Conservation (phyloP, 768 basidiomycete genomes). For the Mycena haematopus region DNA sequence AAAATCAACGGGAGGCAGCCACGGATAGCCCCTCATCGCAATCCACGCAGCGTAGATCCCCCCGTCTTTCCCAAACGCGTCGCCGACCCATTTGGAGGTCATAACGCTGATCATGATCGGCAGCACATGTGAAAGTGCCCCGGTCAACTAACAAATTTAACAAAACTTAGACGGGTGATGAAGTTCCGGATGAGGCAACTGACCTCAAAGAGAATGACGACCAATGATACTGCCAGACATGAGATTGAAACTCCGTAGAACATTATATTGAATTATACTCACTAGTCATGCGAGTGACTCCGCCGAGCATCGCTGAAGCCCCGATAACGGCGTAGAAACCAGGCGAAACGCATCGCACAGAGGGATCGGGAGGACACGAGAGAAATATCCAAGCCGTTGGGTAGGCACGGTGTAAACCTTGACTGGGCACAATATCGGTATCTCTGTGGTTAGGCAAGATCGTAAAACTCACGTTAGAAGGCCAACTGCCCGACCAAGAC, state of each 20-base stretch:
- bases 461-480: slow-evolving; percentile 59
- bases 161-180: not conserved
- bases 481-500: slow-evolving; percentile 73
- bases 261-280: slow-evolving; percentile 31
- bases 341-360: slow-evolving; percentile 71
- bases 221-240: slow-evolving; percentile 63
- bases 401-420: slow-evolving; percentile 69
- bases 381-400: slow-evolving; percentile 74
- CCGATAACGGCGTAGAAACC: slow-evolving; percentile 83
- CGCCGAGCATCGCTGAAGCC: slow-evolving; percentile 77
- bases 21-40: slow-evolving; percentile 71
- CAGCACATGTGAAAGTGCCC: slow-evolving; percentile 79
- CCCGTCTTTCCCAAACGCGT: slow-evolving; percentile 71
- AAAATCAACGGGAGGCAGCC: slow-evolving; percentile 70
- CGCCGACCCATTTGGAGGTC: slow-evolving; percentile 79
- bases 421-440: slow-evolving; percentile 46
- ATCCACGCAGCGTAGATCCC: slow-evolving; percentile 75
- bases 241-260: not conserved
- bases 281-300: slow-evolving; percentile 82
- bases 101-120: slow-evolving; percentile 84
- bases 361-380: slow-evolving; percentile 75
- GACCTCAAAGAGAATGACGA: slow-evolving; percentile 80
- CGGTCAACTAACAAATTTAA: slow-evolving; percentile 65
- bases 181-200: slow-evolving; percentile 5
- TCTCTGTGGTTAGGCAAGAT: not conserved